phyloP scores from a whole-genome alignment of 2,329 filamentous ascomycete genomes.

The Bisporella sp. region DNA sequence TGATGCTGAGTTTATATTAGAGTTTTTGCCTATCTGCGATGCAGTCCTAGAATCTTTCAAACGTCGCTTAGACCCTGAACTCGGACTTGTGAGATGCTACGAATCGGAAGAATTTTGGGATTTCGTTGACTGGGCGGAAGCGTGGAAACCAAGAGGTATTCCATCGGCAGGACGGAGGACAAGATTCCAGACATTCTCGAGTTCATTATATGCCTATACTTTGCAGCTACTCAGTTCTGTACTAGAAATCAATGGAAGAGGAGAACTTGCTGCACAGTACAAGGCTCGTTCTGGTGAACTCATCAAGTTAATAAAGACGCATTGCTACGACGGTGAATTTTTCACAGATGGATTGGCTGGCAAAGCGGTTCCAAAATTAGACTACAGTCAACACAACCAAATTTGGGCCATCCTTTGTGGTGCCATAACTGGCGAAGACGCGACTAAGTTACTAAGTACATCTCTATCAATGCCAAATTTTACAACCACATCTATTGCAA shows the following conservation, averaged over 20 bases:
- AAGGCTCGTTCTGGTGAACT: not conserved
- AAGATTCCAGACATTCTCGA: slow-evolving; percentile 1
- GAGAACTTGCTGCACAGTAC: not conserved
- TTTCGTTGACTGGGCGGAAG: slow-evolving; percentile 4
- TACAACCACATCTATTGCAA: not conserved
- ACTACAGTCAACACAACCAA: not conserved
- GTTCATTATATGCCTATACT: not conserved
- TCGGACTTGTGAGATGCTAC: not conserved
- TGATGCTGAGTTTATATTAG: not conserved
- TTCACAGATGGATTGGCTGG: not conserved
- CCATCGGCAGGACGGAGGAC: slow-evolving; percentile 1
- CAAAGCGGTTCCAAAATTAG: not conserved
- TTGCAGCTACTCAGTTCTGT: not conserved
- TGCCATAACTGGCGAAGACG: not conserved
- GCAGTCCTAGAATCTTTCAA: slow-evolving; percentile 1
- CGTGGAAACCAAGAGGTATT: slow-evolving; percentile 3
- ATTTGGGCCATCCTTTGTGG: not conserved
- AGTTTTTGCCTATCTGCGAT: not conserved
- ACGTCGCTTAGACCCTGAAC: not conserved
- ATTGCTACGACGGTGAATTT: not conserved
- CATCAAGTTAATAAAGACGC: not conserved
- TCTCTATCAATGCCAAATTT: not conserved
- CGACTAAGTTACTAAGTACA: not conserved
- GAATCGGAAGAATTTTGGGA: not conserved
- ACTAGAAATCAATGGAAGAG: not conserved